Base-by-base conservation (phyloP, 345 rosid genomes). In the Jatropha curcas region DNA sequence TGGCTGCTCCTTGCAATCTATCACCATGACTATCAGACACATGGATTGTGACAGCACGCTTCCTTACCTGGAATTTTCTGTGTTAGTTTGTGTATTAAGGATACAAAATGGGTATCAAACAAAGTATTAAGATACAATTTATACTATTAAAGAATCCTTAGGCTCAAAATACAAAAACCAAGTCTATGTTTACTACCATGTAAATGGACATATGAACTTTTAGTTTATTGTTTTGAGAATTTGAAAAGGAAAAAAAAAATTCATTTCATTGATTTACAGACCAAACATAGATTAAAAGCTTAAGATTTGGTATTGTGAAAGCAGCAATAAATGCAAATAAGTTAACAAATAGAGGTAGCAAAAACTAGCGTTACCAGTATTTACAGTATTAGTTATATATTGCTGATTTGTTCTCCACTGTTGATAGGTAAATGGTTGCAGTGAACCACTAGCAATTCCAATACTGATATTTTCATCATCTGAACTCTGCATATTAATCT, bases 361-460 rank as follows among this genome's bases (percentile, higher is more conserved):
- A 48, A 20, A 8, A 19, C 14, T 24, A 66, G 52, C 41, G 51
- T 20, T 71, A 50, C 17, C 1, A 6, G 64, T 41, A 66, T 35
- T 82, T 84, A 90, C 97, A 45, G 77, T 83, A 80, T 84, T 75
- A 10, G 89, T 86, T 20, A 81, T 71, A 76, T 84, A 75, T 14
- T 86, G 82, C 79, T 94, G 97, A 76, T 81, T 90, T 69, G 71
- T 77, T 65, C 65, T 80, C 98, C 97, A 92, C 67, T 94, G 85
- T 35, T 87, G 61, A 53, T 88, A 83, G 28, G 89, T 88, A 77
- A 92, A 94, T 14, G 91, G 88, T 81, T 92, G 93, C 45, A 92
- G 81, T 0, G 97, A 92, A 14, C 82, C 74, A 46, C 88, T 88
- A 3, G 80, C 83, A 25, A 88, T 72, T 51, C 62, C 72, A 66